These are phyloP conservation scores for Beauveria australis DNA, from an alignment of 2,329 filamentous ascomycete genomes.

Conservation along the genomic window DNA sequence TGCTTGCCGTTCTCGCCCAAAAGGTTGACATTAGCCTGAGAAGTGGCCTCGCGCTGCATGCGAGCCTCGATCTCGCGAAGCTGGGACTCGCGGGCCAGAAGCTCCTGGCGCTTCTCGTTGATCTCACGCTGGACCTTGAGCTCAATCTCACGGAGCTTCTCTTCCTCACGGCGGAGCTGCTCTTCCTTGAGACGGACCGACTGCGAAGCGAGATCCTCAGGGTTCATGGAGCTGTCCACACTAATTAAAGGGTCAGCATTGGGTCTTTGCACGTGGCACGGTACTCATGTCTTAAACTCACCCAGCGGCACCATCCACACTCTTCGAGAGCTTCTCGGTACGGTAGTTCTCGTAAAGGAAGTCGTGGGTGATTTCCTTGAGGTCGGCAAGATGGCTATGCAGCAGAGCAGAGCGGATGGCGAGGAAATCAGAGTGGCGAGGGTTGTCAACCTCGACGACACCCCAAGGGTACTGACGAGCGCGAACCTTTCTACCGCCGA, in stretches of 20 bases:
- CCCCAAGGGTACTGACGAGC: slow-evolving; percentile 98
- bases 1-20: slow-evolving; percentile 32
- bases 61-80: slow-evolving; percentile 97
- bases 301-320: slow-evolving; percentile 85
- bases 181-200: slow-evolving; percentile 99
- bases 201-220: slow-evolving; percentile 92
- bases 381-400: slow-evolving; percentile 93
- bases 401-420: slow-evolving; percentile 93
- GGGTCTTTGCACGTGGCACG: not conserved
- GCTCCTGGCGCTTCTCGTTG: slow-evolving; percentile 98
- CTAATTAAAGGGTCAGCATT: slow-evolving; percentile 32
- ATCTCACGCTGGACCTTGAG: slow-evolving; percentile 99
- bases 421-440: slow-evolving; percentile 96
- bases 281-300: slow-evolving; percentile 44
- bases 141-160: slow-evolving; percentile 99
- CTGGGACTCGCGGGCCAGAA: slow-evolving; percentile 94
- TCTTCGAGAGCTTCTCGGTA: slow-evolving; percentile 99
- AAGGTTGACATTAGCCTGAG: slow-evolving; percentile 38
- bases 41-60: slow-evolving; percentile 78
- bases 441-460: slow-evolving; percentile 98
- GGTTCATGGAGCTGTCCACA: slow-evolving; percentile 80
- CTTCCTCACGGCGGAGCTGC: slow-evolving; percentile 96
- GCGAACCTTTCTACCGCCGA: slow-evolving; percentile 84
- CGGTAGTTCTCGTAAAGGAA: slow-evolving; percentile 99
- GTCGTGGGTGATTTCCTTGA: slow-evolving; percentile 99